These are phyloP conservation scores for Hydrangea macrophylla DNA, from an alignment of 148 eudicot genomes.

Conservation along the genomic window DNA sequence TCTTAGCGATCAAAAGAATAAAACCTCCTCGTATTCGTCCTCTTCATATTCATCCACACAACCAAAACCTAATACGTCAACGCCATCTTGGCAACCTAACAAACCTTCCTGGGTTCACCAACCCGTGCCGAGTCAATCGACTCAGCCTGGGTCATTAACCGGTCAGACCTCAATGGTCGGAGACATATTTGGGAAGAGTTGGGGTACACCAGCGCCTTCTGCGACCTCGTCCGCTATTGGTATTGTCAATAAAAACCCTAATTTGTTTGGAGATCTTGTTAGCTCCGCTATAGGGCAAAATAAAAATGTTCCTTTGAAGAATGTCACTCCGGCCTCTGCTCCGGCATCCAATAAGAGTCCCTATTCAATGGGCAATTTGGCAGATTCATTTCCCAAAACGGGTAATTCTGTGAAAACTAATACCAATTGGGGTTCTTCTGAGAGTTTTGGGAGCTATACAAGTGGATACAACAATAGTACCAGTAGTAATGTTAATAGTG, in stretches of 20 bases:
- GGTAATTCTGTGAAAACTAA: constrained; percentile 21
- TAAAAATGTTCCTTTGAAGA: constrained; percentile 76
- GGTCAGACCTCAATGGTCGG: constrained; percentile 86
- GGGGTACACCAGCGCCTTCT: constrained; percentile 41
- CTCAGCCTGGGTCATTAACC: constrained; percentile 33
- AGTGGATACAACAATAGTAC: constrained; percentile 13
- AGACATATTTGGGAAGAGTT: constrained; percentile 79
- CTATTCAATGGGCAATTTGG: constrained; percentile 63
- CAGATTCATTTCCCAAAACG: constrained; percentile 59
- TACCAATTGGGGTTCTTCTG: constrained; percentile 29
- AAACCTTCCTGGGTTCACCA: constrained; percentile 87
- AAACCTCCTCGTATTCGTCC: constrained; percentile 32
- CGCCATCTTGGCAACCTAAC: constrained; percentile 61
- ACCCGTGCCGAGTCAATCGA: constrained; percentile 49
- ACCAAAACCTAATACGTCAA: constrained; percentile 27
- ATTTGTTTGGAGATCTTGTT: constrained; percentile 80
- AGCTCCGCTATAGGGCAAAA: constrained; percentile 59
- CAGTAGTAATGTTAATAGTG: constrained; percentile 21
- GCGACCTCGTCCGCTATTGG: constrained; percentile 32
- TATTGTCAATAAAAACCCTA: constrained; percentile 74
- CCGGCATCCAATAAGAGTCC: constrained; percentile 27
- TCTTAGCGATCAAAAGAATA: constrained; percentile 60
- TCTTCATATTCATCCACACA: constrained; percentile 27
- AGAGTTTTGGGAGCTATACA: constrained; percentile 21
- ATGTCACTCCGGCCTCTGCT: constrained; percentile 19